Conservation (phyloP, 2,329 filamentous ascomycete genomes). For the Hypoxylon sp. region DNA sequence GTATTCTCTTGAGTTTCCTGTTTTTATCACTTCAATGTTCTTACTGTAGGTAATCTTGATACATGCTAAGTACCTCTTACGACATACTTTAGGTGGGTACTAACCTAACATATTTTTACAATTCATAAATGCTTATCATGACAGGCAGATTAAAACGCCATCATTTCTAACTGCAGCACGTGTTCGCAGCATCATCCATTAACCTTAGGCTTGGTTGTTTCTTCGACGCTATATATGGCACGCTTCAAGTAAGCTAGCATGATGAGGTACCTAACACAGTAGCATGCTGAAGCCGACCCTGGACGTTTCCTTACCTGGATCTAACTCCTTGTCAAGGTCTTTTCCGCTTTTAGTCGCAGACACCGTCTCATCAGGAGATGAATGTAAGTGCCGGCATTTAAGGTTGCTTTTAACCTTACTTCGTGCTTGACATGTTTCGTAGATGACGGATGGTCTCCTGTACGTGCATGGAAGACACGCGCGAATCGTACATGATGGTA, state of each 20-base stretch:
- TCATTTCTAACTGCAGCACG: background rate
- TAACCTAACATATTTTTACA: background rate
- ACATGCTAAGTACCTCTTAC: conserved; percentile 5
- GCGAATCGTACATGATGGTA: conserved; percentile 30
- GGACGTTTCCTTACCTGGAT: conserved; percentile 22
- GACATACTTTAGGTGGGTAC: background rate
- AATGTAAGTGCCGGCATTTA: conserved; percentile 27
- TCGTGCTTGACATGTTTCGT: conserved; percentile 11
- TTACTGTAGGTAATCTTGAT: conserved; percentile 11
- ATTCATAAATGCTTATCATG: background rate
- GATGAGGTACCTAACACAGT: background rate
- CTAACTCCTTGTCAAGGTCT: conserved; percentile 31
- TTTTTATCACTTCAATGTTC: background rate
- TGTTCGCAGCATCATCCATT: conserved; percentile 2
- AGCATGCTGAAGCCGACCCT: conserved; percentile 17
- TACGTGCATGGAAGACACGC: conserved; percentile 19
- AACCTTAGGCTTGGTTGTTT: background rate
- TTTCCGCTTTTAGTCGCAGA: conserved; percentile 31
- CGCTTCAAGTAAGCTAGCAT: conserved; percentile 24
- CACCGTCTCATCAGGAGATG: conserved; percentile 30
- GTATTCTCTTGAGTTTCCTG: conserved; percentile 29
- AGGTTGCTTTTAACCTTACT: conserved; percentile 31
- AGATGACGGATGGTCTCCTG: conserved; percentile 8
- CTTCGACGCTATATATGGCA: conserved; percentile 22
- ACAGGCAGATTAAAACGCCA: conserved; percentile 16